Evolutionary conservation across 2,329 filamentous ascomycete species (phyloP).

Genomic region (Clonostachys rosea): DNA sequence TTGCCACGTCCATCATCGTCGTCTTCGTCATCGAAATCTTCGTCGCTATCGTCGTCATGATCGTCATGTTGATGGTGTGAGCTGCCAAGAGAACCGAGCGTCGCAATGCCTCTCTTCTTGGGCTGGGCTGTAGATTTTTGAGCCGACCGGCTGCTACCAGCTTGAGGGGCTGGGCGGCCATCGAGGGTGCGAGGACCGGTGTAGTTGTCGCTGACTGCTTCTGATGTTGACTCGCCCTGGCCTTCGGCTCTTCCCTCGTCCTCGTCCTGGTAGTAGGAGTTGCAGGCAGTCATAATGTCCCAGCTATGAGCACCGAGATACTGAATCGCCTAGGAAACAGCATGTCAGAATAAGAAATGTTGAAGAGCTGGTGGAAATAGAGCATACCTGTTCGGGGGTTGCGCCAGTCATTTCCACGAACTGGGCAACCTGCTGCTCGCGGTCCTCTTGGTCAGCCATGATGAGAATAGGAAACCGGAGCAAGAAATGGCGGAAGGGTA

Average conservation of each 20-base stretch:
- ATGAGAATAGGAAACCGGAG: neutral
- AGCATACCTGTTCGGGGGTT: conserved; percentile 36
- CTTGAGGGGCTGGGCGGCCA: conserved; percentile 50
- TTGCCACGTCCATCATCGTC: conserved; percentile 59
- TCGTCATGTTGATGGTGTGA: conserved; percentile 44
- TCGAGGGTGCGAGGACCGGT: conserved; percentile 60
- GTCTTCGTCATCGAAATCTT: conserved; percentile 49
- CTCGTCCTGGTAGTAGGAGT: conserved; percentile 56
- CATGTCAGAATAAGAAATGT: no score
- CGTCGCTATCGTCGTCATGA: conserved; percentile 55
- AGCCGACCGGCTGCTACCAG: conserved; percentile 1
- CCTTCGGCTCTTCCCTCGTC: conserved; percentile 42
- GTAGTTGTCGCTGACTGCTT: conserved; percentile 28
- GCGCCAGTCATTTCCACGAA: conserved; percentile 54
- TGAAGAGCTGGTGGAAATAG: no score
- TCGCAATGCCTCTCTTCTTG: conserved; percentile 60
- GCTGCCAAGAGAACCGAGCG: conserved; percentile 50
- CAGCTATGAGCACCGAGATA: conserved; percentile 63
- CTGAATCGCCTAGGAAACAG: conserved; percentile 50
- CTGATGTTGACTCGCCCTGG: conserved; percentile 35
- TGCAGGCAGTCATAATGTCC: conserved; percentile 59
- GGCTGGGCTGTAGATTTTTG: conserved; percentile 30
- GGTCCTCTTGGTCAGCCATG: conserved; percentile 28
- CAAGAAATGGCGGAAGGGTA: neutral
- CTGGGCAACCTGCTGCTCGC: conserved; percentile 41